These are phyloP conservation scores for Gnetum montanum DNA, from an alignment of 75 land plant species.

Conservation along the genomic window DNA sequence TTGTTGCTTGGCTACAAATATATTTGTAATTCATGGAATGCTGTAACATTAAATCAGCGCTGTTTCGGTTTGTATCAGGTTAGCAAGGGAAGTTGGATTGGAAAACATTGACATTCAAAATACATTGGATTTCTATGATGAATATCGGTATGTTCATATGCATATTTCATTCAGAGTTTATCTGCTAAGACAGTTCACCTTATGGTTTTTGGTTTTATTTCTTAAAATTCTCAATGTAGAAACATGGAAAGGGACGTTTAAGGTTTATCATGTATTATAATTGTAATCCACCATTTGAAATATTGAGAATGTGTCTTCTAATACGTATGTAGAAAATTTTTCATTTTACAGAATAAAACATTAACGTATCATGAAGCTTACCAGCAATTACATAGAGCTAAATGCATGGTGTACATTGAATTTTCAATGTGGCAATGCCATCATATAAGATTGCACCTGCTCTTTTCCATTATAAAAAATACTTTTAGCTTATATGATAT, in stretches of 20 bases:
- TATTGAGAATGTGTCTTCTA: too few species aligned
- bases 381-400: too few species aligned
- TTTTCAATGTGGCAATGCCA: too few species aligned
- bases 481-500: too few species aligned
- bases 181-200: background rate
- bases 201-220: background rate
- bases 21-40: background rate
- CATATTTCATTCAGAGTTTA: background rate
- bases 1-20: background rate
- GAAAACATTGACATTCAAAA: conserved; percentile 94
- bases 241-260: background rate
- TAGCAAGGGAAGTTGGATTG: conserved; percentile 89
- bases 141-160: conserved; percentile 60
- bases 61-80: conserved; percentile 40
- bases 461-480: too few species aligned
- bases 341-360: too few species aligned
- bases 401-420: too few species aligned
- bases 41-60: conserved; percentile 1
- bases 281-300: too few species aligned
- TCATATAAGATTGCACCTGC: too few species aligned
- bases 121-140: conserved; percentile 91
- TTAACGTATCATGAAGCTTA: too few species aligned
- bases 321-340: too few species aligned
- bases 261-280: background rate
- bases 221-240: background rate